Percentiles rank a stretch among this genome's conserved stretches.
phyloP scores from a whole-genome alignment of 257 asterid genomes.

The Solanum lycopersicoides region DNA sequence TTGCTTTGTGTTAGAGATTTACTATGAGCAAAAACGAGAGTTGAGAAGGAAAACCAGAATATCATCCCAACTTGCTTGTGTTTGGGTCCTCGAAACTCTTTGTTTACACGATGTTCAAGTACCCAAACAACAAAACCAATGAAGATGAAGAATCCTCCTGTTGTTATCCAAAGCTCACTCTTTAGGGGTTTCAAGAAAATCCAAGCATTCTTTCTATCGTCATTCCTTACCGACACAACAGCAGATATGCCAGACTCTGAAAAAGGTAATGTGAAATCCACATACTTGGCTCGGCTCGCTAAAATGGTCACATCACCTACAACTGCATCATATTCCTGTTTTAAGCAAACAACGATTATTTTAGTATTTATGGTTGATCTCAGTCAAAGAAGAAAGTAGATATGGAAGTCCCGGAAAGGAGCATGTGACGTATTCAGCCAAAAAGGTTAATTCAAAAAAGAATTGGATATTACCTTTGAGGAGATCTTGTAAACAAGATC shows the following conservation, averaged over 20 bases:
- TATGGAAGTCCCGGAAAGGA: background rate
- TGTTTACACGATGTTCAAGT: slow-evolving; percentile 36
- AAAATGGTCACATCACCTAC: slow-evolving; percentile 35
- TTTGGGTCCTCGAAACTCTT: slow-evolving; percentile 31
- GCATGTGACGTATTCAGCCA: background rate
- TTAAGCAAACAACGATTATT: background rate
- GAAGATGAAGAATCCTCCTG: slow-evolving; percentile 28
- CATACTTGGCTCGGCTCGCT: slow-evolving; percentile 19
- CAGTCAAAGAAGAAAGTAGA: too few relatives aligned
- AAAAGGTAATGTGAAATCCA: slow-evolving; percentile 37
- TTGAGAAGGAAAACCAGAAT: slow-evolving; percentile 30
- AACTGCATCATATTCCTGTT: slow-evolving; percentile 28
- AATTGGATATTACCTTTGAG: slow-evolving; percentile 8
- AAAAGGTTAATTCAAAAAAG: background rate
- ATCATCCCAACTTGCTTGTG: slow-evolving; percentile 27
- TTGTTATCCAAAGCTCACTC: slow-evolving; percentile 30
- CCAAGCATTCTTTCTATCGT: slow-evolving; percentile 17
- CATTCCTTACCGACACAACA: slow-evolving; percentile 9
- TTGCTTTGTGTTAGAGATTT: background rate
- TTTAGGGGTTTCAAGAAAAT: slow-evolving; percentile 40
- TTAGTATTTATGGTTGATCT: too few relatives aligned
- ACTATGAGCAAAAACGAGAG: slow-evolving; percentile 30
- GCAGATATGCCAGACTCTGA: slow-evolving; percentile 22
- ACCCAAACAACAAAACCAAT: slow-evolving; percentile 44
- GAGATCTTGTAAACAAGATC: slow-evolving; percentile 11